These are phyloP conservation scores for Penicillium verhagenii DNA, from an alignment of 495 filamentous ascomycete genomes.

Conservation along the genomic window DNA sequence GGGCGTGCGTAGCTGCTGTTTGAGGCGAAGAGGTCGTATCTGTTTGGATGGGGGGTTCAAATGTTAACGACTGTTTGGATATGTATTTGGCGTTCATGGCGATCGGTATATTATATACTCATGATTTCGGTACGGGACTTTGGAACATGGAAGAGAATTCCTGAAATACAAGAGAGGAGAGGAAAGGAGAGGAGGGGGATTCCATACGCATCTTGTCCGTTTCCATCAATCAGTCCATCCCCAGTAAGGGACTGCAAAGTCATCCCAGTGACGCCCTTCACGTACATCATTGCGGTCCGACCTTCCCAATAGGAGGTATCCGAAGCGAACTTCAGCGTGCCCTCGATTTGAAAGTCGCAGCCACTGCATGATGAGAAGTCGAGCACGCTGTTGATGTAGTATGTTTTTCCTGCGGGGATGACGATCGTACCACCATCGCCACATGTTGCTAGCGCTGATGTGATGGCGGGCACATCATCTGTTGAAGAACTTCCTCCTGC, in stretches of 20 bases:
- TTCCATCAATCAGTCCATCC: slow-evolving; percentile 43
- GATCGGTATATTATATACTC: too few relatives aligned
- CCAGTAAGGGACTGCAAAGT: slow-evolving; percentile 41
- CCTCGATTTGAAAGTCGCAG: slow-evolving; percentile 46
- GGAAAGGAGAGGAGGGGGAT: neutral
- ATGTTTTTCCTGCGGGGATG: slow-evolving; percentile 39
- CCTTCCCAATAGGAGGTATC: slow-evolving; percentile 39
- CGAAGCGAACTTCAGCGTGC: slow-evolving; percentile 36
- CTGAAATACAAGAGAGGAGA: too few relatives aligned
- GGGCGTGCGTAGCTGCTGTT: slow-evolving; percentile 38
- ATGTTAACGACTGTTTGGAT: too few relatives aligned
- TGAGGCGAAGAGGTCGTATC: slow-evolving; percentile 37
- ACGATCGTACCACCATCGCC: slow-evolving; percentile 44
- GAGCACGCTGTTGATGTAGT: slow-evolving; percentile 40
- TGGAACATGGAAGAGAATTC: too few relatives aligned
- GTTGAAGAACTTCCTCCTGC: slow-evolving; percentile 27
- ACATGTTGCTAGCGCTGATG: slow-evolving; percentile 35
- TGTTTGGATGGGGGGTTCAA: slow-evolving; percentile 3
- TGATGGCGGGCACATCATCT: slow-evolving; percentile 42
- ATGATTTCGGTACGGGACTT: too few relatives aligned
- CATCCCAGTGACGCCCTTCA: slow-evolving; percentile 32
- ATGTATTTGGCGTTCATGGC: too few relatives aligned
- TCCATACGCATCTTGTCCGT: slow-evolving; percentile 40
- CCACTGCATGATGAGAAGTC: slow-evolving; percentile 35
- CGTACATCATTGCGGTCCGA: slow-evolving; percentile 37